phyloP scores from a whole-genome alignment of 768 basidiomycete genomes.

The Hydnomerulius pinastri region DNA sequence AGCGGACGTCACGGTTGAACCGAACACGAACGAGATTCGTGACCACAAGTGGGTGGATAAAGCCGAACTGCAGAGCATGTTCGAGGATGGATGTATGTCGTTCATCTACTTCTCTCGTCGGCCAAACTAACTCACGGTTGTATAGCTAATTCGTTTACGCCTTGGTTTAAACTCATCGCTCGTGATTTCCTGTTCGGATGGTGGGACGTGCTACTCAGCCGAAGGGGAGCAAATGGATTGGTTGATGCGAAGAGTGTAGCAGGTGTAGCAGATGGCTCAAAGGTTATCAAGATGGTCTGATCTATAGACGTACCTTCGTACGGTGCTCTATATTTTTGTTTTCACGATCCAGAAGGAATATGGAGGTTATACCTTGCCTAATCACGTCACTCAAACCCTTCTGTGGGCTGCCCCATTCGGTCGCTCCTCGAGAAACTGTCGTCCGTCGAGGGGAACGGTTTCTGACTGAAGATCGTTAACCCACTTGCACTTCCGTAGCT shows the following conservation, averaged over 20 bases:
- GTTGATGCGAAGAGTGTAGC: conserved; percentile 51
- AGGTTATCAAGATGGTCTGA: conserved; percentile 68
- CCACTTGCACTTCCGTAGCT: no score
- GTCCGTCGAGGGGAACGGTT: no score
- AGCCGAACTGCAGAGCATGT: conserved; percentile 89
- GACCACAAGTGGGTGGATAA: conserved; percentile 91
- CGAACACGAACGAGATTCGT: conserved; percentile 90
- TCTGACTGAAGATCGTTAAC: no score
- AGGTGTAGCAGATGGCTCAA: conserved; percentile 69
- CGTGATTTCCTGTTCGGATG: conserved; percentile 96
- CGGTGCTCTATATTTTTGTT: not conserved
- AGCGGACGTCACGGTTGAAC: conserved; percentile 76
- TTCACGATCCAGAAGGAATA: conserved; percentile 1
- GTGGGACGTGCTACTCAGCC: conserved; percentile 89
- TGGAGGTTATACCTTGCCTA: not conserved
- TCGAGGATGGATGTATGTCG: conserved; percentile 68
- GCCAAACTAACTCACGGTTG: not conserved
- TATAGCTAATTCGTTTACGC: conserved; percentile 87
- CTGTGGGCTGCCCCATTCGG: no score
- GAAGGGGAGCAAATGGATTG: conserved; percentile 55
- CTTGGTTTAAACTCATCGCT: conserved; percentile 99
- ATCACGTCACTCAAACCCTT: no score
- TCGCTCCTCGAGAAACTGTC: no score
- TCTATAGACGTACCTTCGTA: not conserved
- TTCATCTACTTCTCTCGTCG: not conserved